A percentile compares a stretch with the other conserved stretches of the same genome.
These are phyloP conservation scores for Ophiocordyceps robertsii DNA, from an alignment of 2,329 filamentous ascomycete genomes.

Conservation along the genomic window DNA sequence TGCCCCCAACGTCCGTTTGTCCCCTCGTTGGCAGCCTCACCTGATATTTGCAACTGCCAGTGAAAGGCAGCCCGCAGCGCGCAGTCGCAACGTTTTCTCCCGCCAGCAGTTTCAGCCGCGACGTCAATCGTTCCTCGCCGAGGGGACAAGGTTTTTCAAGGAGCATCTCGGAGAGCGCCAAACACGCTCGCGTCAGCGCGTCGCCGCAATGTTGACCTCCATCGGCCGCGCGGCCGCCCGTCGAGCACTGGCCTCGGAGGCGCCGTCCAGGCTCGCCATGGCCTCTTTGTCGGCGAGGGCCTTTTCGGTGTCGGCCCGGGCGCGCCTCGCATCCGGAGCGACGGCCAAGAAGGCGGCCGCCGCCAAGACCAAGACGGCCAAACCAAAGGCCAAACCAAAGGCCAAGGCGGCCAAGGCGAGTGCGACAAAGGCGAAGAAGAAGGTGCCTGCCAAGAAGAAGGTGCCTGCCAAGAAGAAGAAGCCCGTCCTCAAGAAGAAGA, in stretches of 20 bases:
- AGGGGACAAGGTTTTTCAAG: too few relatives aligned
- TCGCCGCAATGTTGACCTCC: conserved; percentile 24
- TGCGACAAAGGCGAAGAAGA: conserved; percentile 9
- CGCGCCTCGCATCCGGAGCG: conserved; percentile 12
- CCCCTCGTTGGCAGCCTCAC: too few relatives aligned
- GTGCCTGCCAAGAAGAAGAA: neutral
- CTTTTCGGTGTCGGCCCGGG: conserved; percentile 17
- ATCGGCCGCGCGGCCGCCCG: conserved; percentile 24
- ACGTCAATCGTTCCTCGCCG: too few relatives aligned
- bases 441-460: conserved; percentile 2
- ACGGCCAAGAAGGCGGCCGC: conserved; percentile 3
- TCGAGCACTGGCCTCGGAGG: conserved; percentile 14
- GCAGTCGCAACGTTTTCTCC: too few relatives aligned
- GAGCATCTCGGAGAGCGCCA: too few relatives aligned
- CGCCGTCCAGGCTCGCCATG: conserved; percentile 7
- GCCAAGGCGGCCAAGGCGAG: conserved; percentile 7
- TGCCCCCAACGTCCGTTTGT: too few relatives aligned
- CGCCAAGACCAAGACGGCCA: conserved; percentile 8
- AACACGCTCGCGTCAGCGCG: too few relatives aligned
- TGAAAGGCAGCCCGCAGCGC: too few relatives aligned
- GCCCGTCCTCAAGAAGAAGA: conserved; percentile 10
- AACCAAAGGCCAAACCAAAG: conserved; percentile 2
- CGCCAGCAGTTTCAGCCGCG: too few relatives aligned
- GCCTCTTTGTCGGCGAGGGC: too few relatives aligned
- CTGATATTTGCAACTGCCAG: too few relatives aligned